Conservation (phyloP, 2,329 filamentous ascomycete genomes). For the Fonsecaea erecta region DNA sequence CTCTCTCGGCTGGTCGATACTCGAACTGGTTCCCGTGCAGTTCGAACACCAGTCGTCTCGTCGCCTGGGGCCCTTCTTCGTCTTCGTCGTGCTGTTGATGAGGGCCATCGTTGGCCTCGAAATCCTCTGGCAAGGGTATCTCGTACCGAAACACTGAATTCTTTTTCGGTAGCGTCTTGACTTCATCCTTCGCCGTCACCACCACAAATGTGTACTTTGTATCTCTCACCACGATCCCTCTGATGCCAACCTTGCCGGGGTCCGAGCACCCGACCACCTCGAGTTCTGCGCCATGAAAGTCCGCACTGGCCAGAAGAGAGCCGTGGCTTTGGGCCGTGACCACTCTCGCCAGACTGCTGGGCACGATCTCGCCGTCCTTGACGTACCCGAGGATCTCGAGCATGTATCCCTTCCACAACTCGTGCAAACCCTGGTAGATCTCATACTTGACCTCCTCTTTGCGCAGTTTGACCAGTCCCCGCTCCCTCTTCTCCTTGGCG, state of each 20-base stretch:
- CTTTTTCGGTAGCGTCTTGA: slow-evolving; percentile 75
- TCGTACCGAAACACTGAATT: slow-evolving; percentile 81
- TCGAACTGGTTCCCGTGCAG: slow-evolving; percentile 86
- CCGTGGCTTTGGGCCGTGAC: slow-evolving; percentile 59
- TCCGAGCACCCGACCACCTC: slow-evolving; percentile 83
- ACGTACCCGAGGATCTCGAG: slow-evolving; percentile 72
- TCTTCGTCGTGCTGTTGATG: neutral
- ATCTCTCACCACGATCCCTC: slow-evolving; percentile 87
- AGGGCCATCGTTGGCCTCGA: slow-evolving; percentile 20
- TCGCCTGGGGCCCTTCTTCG: slow-evolving; percentile 20
- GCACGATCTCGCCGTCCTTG: slow-evolving; percentile 39
- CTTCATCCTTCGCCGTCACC: slow-evolving; percentile 68
- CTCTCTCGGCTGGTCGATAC: slow-evolving; percentile 78
- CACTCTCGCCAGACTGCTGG: slow-evolving; percentile 36
- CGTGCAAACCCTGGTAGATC: slow-evolving; percentile 76
- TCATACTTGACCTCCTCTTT: slow-evolving; percentile 70
- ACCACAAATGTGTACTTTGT: slow-evolving; percentile 85
- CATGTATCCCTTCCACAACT: slow-evolving; percentile 83
- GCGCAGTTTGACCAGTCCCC: slow-evolving; percentile 76
- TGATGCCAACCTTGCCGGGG: slow-evolving; percentile 77
- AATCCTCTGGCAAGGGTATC: slow-evolving; percentile 57
- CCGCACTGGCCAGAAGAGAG: slow-evolving; percentile 75
- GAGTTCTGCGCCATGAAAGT: slow-evolving; percentile 85
- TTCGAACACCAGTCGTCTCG: slow-evolving; percentile 70
- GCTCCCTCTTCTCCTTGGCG: slow-evolving; percentile 73